A percentile compares a stretch with the other conserved stretches of the same genome.
phyloP scores from a whole-genome alignment of 106 monocot genomes.

The Amphibolis antarctica region DNA sequence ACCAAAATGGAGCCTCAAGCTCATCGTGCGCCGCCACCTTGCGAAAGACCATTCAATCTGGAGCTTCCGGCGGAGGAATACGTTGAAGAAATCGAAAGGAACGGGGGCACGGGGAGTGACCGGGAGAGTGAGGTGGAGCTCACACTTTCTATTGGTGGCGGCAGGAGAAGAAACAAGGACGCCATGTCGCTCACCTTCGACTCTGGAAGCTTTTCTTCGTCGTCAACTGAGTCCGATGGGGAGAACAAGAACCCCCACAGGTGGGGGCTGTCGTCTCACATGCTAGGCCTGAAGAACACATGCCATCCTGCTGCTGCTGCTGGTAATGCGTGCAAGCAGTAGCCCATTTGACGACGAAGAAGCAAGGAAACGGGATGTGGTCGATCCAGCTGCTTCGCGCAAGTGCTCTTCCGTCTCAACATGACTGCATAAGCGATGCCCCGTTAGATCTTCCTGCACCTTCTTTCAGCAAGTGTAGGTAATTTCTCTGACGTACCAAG shows the following conservation, averaged over 20 bases:
- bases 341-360: conserved; percentile 12
- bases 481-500: no score
- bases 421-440: conserved; percentile 21
- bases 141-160: conserved; percentile 55
- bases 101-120: conserved; percentile 1
- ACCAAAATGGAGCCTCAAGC: conserved; percentile 8
- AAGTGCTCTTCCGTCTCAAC: conserved; percentile 48
- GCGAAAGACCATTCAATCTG: neutral
- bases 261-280: conserved; percentile 22
- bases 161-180: conserved; percentile 33
- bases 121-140: conserved; percentile 38
- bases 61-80: conserved; percentile 13
- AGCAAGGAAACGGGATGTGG: conserved; percentile 10
- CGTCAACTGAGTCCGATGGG: conserved; percentile 25
- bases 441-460: no score
- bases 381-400: conserved; percentile 51
- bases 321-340: no score
- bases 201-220: conserved; percentile 45
- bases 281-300: conserved; percentile 13
- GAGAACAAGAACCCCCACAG: conserved; percentile 11
- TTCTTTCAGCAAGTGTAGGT: no score
- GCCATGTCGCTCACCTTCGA: conserved; percentile 12
- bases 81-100: conserved; percentile 21
- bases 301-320: conserved; percentile 13
- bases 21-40: neutral